Base-by-base conservation (phyloP, 1,284 basidiomycete species). In the Lignosus rhinocerotis region DNA sequence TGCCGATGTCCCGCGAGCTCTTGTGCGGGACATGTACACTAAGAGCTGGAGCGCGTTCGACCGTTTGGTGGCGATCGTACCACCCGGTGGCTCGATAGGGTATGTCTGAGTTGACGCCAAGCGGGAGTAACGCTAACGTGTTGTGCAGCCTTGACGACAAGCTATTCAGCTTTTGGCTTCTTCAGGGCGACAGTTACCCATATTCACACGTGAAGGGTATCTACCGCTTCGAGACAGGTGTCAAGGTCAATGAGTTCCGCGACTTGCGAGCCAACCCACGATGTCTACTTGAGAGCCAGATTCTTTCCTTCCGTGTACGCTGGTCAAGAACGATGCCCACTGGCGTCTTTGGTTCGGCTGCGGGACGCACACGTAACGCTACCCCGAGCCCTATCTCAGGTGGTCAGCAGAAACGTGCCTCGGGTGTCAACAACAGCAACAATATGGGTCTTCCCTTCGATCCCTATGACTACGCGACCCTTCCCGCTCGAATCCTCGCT, bases 41-140 rank as follows among this genome's bases (percentile, higher is more conserved):
- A 93, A 93, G 73, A 91, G 88, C 57, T 94, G 92, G 92, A 90
- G 87, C 68, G 90, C 90, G 4, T 93, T 93, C 66, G 88, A 92
- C 70, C 83, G 92, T 17, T 79, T 94, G 5, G 86, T 91, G 4
- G 90, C 89, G 2, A 92, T 93, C 63, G 90, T 93, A 0, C 90
- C 92, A 14, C 91, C 91, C 1, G 92, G 92, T 16, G 92, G 92
- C 3, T 90, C 88, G 0, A 93, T 93, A 55, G 92, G 91, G 90
- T 91, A 71, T 36, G 85, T 70, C 34, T 3, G 30, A 25, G 6
- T 30, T 6, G n/a, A 30, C 43, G 21, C 17, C 21, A n/a, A 11
- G 21, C 10, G n/a, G 16, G 25, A 45, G 11, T 14, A 25, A 4
- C 11, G 57, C 44, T 49, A 12, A 48, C 31, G 39, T 41, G 19